Percentiles rank a stretch among this genome's conserved stretches.
Conservation (phyloP, 306 rosid species). For the Vigna radiata region DNA sequence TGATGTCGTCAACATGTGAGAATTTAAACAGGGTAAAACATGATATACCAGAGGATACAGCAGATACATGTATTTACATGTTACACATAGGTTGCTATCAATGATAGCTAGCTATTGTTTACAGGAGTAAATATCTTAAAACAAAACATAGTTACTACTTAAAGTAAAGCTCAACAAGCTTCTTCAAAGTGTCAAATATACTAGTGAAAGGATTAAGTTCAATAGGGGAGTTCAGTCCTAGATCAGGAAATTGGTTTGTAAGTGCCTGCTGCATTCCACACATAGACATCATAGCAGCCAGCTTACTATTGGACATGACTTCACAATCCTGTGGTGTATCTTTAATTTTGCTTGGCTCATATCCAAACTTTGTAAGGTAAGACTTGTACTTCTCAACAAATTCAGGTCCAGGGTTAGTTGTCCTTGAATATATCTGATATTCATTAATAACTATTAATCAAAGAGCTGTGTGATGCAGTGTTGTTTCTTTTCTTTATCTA, state of each 20-base stretch:
- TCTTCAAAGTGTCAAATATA: constrained; percentile 87
- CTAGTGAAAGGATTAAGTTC: constrained; percentile 79
- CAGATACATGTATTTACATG: background rate
- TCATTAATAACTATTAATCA: constrained; percentile 24
- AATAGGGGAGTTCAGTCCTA: constrained; percentile 62
- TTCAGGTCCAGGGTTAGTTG: constrained; percentile 80
- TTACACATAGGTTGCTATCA: constrained; percentile 23
- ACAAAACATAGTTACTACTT: constrained; percentile 54
- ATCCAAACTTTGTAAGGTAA: constrained; percentile 70
- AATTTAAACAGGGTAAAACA: too few relatives aligned
- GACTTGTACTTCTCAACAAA: constrained; percentile 83
- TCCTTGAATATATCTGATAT: constrained; percentile 85
- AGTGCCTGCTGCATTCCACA: constrained; percentile 81
- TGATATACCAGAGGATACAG: background rate
- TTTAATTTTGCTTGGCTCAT: constrained; percentile 80
- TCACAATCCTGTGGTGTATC: constrained; percentile 97
- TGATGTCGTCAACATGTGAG: background rate
- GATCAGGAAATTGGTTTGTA: constrained; percentile 87
- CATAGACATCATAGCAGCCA: constrained; percentile 96
- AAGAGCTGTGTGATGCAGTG: background rate
- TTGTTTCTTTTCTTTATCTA: background rate
- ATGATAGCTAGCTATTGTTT: background rate
- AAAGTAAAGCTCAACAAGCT: constrained; percentile 85
- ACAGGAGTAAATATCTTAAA: constrained; percentile 7
- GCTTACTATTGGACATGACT: constrained; percentile 71